A percentile compares a stretch with the other conserved stretches of the same genome.
These are phyloP conservation scores for Diaporthe velutina DNA, from an alignment of 2,329 filamentous ascomycete species.

Conservation along the genomic window DNA sequence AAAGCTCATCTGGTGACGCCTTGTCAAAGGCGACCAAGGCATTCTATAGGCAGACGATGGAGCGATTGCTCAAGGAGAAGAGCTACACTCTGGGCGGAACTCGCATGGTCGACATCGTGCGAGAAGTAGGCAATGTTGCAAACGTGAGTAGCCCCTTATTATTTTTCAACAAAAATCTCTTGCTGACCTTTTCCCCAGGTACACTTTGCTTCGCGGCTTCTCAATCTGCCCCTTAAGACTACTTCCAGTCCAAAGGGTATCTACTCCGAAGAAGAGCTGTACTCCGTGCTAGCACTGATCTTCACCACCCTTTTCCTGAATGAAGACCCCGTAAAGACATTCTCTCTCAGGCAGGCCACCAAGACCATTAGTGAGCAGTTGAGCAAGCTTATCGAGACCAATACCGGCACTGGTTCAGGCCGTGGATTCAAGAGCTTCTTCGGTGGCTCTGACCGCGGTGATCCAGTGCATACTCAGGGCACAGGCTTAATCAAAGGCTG, in stretches of 20 bases:
- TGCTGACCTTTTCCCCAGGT: conserved; percentile 56
- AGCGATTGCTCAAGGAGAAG: conserved; percentile 73
- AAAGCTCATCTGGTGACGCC: conserved; percentile 56
- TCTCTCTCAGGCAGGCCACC: conserved; percentile 71
- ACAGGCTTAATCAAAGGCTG: conserved; percentile 74
- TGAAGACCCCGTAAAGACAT: conserved; percentile 75
- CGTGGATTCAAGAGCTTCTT: conserved; percentile 65
- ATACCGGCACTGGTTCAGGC: conserved; percentile 70
- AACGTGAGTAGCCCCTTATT: conserved; percentile 10
- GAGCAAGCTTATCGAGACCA: conserved; percentile 71
- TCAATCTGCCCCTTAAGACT: conserved; percentile 77
- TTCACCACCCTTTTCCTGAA: conserved; percentile 77
- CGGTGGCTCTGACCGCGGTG: conserved; percentile 61
- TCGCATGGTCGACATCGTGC: conserved; percentile 78
- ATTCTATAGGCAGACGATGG: conserved; percentile 75
- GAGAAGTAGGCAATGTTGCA: conserved; percentile 77
- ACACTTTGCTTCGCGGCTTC: conserved; percentile 72
- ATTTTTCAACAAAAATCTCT: rapidly evolving
- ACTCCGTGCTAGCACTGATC: conserved; percentile 74
- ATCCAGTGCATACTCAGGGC: conserved; percentile 73
- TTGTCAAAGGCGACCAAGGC: conserved; percentile 74
- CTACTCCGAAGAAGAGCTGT: conserved; percentile 67
- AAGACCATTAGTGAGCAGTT: conserved; percentile 70
- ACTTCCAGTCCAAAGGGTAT: conserved; percentile 69
- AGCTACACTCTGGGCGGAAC: conserved; percentile 71